A percentile compares a stretch with the other conserved stretches of the same genome.
phyloP scores from a whole-genome alignment of 2,329 filamentous ascomycete species.

The Phaeosphaeriaceae sp. region DNA sequence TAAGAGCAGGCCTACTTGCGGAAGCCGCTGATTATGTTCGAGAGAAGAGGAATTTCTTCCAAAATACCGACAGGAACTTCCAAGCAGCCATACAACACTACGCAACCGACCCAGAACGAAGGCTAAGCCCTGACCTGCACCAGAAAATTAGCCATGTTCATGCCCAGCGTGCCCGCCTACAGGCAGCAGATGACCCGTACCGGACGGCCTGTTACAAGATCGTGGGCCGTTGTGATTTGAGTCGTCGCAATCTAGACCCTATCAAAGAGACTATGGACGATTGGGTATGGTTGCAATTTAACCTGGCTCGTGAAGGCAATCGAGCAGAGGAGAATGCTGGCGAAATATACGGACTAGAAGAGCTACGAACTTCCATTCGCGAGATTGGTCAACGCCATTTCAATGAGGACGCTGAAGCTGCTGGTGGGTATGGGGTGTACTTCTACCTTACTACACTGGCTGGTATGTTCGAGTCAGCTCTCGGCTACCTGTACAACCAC shows the following conservation, averaged over 20 bases:
- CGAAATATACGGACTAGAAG: constrained; percentile 67
- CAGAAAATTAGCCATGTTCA: constrained; percentile 91
- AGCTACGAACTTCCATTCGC: constrained; percentile 78
- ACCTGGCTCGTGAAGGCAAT: constrained; percentile 66
- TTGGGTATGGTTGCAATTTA: constrained; percentile 72
- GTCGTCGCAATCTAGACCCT: constrained; percentile 61
- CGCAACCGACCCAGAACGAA: constrained; percentile 74
- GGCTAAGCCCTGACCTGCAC: constrained; percentile 78
- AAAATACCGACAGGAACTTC: constrained; percentile 90
- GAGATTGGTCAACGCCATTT: constrained; percentile 95
- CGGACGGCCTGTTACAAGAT: constrained; percentile 98
- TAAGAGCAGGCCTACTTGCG: constrained; percentile 81
- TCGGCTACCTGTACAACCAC: constrained; percentile 89
- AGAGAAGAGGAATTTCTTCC: constrained; percentile 81
- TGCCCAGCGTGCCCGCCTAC: constrained; percentile 81
- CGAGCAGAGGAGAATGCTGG: constrained; percentile 67
- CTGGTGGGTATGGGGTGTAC: constrained; percentile 83
- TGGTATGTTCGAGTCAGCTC: constrained; percentile 92
- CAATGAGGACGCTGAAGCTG: constrained; percentile 78
- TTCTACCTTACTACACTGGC: constrained; percentile 91
- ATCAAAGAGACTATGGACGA: constrained; percentile 68
- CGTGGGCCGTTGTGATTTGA: constrained; percentile 76
- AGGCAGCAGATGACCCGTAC: constrained; percentile 89
- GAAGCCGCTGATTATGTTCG: constrained; percentile 90
- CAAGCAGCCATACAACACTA: constrained; percentile 86